Evolutionary conservation across 1,139 yeast species (phyloP).

Genomic region (Candida tropicalis): DNA sequence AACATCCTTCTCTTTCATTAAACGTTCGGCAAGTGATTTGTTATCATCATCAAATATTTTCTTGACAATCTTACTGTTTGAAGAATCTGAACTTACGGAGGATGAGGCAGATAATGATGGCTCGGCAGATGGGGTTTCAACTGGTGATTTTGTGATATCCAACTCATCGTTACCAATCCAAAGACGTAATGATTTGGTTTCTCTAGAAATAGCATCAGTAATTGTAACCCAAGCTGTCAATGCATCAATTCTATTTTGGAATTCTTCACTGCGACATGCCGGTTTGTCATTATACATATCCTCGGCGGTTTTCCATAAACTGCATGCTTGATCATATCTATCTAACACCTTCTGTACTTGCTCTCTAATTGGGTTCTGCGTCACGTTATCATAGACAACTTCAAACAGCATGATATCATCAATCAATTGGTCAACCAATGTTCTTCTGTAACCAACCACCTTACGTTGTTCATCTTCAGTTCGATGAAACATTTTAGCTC

Average conservation of each 20-base stretch:
- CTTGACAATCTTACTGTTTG: constrained; percentile 26
- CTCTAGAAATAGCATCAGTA: constrained; percentile 67
- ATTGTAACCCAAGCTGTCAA: constrained; percentile 84
- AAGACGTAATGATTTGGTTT: constrained; percentile 52
- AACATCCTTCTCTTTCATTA: constrained; percentile 85
- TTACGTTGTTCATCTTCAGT: constrained; percentile 79
- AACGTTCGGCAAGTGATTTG: constrained; percentile 77
- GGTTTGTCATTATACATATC: constrained; percentile 85
- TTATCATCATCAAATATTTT: constrained; percentile 59
- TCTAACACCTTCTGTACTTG: constrained; percentile 63
- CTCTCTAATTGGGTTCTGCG: constrained; percentile 33
- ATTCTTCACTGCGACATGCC: constrained; percentile 63
- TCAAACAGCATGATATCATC: constrained; percentile 72
- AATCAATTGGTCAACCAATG: constrained; percentile 71
- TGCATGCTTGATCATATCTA: constrained; percentile 68
- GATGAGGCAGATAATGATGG: constrained; percentile 6
- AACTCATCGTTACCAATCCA: constrained; percentile 86
- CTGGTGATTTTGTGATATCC: constrained; percentile 52
- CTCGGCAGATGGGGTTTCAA: constrained; percentile 22
- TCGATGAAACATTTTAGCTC: constrained; percentile 82
- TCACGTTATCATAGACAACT: constrained; percentile 43
- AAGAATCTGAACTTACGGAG: constrained; percentile 31
- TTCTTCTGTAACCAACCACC: constrained; percentile 70
- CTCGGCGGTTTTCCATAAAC: constrained; percentile 76
- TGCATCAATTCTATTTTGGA: constrained; percentile 70